Percentiles rank a stretch among this genome's conserved stretches.
Conservation (phyloP, 2,329 filamentous ascomycete species). For the Talaromyces funiculosus region DNA sequence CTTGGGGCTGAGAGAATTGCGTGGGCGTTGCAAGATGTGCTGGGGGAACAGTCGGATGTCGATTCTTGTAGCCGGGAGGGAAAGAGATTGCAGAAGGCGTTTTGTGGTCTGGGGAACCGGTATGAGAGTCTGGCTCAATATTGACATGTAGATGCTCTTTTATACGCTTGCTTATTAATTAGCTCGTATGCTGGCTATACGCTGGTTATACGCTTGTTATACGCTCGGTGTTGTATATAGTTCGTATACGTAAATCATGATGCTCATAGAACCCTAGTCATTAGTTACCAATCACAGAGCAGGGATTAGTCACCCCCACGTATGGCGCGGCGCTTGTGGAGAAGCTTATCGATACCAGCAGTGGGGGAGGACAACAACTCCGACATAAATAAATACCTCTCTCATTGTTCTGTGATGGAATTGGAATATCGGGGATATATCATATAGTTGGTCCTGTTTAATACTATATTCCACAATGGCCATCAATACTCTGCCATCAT, state of each 20-base stretch:
- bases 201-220: no score
- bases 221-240: no score
- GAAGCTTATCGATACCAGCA: constrained; percentile 4
- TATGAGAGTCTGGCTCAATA: constrained; percentile 26
- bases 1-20: constrained; percentile 67
- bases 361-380: neutral
- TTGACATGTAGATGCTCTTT: neutral
- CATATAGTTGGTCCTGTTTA: no score
- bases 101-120: constrained; percentile 38
- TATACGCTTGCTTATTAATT: no score
- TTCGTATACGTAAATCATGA: no score
- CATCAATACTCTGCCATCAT: neutral
- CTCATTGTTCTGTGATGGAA: no score
- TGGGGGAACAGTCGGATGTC: constrained; percentile 28
- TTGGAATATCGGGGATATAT: no score
- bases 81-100: constrained; percentile 27
- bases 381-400: no score
- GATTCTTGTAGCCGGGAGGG: constrained; percentile 19
- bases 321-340: constrained; percentile 7
- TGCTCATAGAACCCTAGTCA: no score
- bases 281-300: neutral
- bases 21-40: constrained; percentile 61
- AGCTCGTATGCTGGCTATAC: no score
- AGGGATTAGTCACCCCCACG: constrained; percentile 2
- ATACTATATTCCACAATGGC: no score